phyloP scores from a whole-genome alignment of 345 rosid species.

The Aurinia saxatilis region DNA sequence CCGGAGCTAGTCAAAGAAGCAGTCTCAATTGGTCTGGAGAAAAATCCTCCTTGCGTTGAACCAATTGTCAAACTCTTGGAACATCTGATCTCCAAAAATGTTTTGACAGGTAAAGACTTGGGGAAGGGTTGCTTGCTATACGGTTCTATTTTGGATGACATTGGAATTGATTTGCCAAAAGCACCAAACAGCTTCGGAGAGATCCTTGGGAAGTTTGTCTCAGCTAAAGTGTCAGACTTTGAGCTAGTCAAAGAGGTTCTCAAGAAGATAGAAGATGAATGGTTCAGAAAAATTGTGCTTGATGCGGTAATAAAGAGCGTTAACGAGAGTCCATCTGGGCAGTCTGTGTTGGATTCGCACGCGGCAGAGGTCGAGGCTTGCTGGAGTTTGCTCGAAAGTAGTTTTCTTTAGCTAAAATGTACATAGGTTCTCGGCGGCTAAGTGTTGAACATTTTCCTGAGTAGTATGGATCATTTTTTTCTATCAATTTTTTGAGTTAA shows the following conservation, averaged over 20 bases:
- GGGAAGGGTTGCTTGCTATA: conserved; percentile 53
- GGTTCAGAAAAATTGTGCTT: conserved; percentile 34
- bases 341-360: conserved; percentile 29
- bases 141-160: conserved; percentile 54
- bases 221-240: conserved; percentile 39
- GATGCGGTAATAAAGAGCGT: conserved; percentile 21
- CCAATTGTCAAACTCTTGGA: conserved; percentile 40
- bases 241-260: conserved; percentile 41
- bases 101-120: conserved; percentile 35
- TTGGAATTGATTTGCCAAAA: conserved; percentile 63
- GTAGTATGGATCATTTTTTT: neutral
- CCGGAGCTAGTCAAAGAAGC: conserved; percentile 70
- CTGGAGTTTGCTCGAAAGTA: conserved; percentile 20
- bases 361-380: conserved; percentile 29
- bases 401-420: neutral
- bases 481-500: neutral
- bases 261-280: conserved; percentile 45
- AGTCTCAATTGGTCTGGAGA: conserved; percentile 51
- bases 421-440: neutral
- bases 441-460: neutral
- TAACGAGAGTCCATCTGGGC: conserved; percentile 21
- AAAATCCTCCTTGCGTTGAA: conserved; percentile 47
- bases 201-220: conserved; percentile 43
- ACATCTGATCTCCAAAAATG: conserved; percentile 36
- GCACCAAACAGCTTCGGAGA: conserved; percentile 65